These are phyloP conservation scores for Xylaria venustula DNA, from an alignment of 495 filamentous ascomycete genomes.

Conservation along the genomic window DNA sequence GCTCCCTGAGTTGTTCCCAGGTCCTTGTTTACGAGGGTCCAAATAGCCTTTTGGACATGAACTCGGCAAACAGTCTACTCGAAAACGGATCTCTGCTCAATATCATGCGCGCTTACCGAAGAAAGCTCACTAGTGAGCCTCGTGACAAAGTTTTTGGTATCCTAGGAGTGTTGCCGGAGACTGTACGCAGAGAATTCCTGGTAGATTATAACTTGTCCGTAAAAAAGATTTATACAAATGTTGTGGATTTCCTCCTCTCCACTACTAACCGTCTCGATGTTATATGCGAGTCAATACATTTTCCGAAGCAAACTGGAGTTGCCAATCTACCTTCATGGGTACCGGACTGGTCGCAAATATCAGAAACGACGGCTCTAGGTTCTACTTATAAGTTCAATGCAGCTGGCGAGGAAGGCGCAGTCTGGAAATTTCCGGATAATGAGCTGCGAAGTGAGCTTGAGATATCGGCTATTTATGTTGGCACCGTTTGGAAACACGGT, in stretches of 20 bases:
- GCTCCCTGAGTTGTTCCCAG: background rate
- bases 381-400: background rate
- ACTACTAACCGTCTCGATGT: background rate
- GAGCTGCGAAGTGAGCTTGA: background rate
- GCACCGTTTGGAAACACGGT: background rate
- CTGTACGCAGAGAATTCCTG: background rate
- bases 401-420: background rate
- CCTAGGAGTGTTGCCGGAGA: background rate
- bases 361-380: background rate
- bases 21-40: background rate
- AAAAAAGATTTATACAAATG: background rate
- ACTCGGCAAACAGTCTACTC: too few relatives aligned
- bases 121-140: background rate
- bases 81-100: background rate
- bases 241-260: background rate
- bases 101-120: background rate
- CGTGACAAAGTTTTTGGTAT: background rate
- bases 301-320: background rate
- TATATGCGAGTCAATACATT: background rate
- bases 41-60: background rate
- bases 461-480: background rate
- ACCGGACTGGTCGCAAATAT: background rate
- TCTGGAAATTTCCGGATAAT: background rate
- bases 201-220: background rate
- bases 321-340: background rate